Conservation (phyloP, 2,329 filamentous ascomycete species). For the Leptographium wingfieldii region DNA sequence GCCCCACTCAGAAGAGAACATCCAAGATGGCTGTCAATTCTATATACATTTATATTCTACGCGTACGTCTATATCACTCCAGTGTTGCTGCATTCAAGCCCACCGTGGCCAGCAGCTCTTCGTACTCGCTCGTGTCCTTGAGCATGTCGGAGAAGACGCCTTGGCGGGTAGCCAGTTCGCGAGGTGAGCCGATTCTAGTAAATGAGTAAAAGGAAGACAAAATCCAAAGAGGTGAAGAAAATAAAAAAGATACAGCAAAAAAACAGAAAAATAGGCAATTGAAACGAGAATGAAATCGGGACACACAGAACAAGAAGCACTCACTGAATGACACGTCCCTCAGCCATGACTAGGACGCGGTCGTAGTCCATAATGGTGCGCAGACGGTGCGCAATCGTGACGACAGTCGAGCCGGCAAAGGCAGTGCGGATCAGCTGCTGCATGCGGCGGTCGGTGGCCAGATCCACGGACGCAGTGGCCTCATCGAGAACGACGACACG, state of each 20-base stretch:
- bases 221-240: neutral
- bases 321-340: conserved; percentile 67
- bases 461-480: conserved; percentile 82
- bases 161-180: neutral
- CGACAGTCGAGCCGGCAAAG: conserved; percentile 4
- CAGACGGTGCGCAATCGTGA: conserved; percentile 10
- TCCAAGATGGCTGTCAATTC: too few relatives aligned
- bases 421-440: conserved; percentile 3
- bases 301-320: too few relatives aligned
- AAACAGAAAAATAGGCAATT: neutral
- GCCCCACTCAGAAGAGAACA: too few relatives aligned
- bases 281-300: too few relatives aligned
- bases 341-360: conserved; percentile 82
- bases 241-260: neutral
- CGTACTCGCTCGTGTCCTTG: neutral
- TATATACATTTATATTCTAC: too few relatives aligned
- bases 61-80: neutral
- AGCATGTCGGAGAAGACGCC: neutral
- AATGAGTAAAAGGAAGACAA: too few relatives aligned
- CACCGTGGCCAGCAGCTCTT: neutral
- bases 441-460: conserved; percentile 4
- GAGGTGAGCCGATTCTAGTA: neutral
- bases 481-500: conserved; percentile 92
- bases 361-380: conserved; percentile 31
- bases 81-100: neutral